A percentile compares a stretch with the other conserved stretches of the same genome.
phyloP scores from a whole-genome alignment of 257 asterid genomes.

The Datura wrightii region DNA sequence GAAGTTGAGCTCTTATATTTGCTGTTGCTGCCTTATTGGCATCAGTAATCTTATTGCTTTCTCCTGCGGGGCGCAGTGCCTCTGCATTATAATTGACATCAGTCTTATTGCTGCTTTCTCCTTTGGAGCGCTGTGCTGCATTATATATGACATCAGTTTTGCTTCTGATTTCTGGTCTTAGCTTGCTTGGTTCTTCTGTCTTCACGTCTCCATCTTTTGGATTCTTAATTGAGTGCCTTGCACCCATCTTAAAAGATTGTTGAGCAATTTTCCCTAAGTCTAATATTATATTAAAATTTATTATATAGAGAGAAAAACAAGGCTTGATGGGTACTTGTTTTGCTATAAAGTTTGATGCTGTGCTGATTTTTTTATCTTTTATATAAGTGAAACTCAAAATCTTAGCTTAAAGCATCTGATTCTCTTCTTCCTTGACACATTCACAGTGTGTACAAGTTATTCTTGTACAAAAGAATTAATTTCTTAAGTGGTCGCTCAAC shows the following conservation, averaged over 20 bases:
- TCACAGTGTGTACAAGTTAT: neutral
- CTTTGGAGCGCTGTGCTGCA: no score
- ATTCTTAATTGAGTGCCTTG: conserved; percentile 42
- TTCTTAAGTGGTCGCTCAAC: neutral
- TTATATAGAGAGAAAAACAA: neutral
- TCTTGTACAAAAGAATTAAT: conserved; percentile 1
- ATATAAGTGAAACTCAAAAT: neutral
- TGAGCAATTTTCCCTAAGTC: neutral
- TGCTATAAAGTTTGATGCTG: conserved; percentile 10
- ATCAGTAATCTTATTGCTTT: no score
- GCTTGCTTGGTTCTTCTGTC: conserved; percentile 33
- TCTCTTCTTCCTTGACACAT: neutral
- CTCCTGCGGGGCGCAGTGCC: no score
- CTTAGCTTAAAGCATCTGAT: neutral
- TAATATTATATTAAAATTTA: neutral
- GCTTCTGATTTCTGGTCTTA: conserved; percentile 26
- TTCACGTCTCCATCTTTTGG: neutral
- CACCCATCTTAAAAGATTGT: conserved; percentile 11
- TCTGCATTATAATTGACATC: conserved; percentile 28
- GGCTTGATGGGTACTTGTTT: neutral
- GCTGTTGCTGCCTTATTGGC: neutral
- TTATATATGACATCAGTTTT: neutral
- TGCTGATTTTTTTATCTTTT: neutral
- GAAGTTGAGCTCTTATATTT: conserved; percentile 37
- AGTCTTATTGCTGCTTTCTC: no score